phyloP scores from a whole-genome alignment of 805 yeast species.

The Wickerhamiella azyma region DNA sequence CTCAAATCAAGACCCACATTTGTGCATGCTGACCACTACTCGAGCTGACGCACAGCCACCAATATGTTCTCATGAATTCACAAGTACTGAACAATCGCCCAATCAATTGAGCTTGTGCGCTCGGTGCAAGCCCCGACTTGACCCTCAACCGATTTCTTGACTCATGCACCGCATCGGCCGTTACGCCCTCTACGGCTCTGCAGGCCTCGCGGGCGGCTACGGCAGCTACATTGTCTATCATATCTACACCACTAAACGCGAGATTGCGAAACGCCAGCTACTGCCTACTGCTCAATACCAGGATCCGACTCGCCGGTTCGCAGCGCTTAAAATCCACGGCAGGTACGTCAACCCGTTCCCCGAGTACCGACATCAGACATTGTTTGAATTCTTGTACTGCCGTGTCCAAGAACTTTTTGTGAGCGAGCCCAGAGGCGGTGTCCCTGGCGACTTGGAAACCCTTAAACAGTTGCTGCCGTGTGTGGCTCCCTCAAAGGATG shows the following conservation, averaged over 20 bases:
- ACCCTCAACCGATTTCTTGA: neutral
- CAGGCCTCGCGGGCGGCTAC: constrained; percentile 14
- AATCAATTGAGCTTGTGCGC: too few relatives aligned
- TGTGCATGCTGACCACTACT: neutral
- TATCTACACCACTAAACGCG: constrained; percentile 11
- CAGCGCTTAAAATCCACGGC: constrained; percentile 32
- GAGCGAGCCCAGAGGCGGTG: constrained; percentile 41
- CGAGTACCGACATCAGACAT: constrained; percentile 81
- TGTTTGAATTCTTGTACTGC: constrained; percentile 69
- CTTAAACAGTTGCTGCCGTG: constrained; percentile 48
- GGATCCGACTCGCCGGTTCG: constrained; percentile 15
- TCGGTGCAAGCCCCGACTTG: too few relatives aligned
- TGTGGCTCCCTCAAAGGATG: constrained; percentile 40
- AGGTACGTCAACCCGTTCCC: constrained; percentile 81
- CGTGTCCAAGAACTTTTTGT: constrained; percentile 60
- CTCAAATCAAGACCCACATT: neutral
- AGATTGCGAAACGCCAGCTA: constrained; percentile 14
- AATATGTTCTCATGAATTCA: too few relatives aligned
- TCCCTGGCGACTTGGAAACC: constrained; percentile 35
- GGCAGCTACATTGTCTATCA: constrained; percentile 15
- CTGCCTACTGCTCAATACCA: constrained; percentile 8
- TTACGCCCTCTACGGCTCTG: neutral
- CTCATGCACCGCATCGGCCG: constrained; percentile 1
- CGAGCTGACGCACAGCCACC: too few relatives aligned
- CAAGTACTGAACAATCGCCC: too few relatives aligned